These are phyloP conservation scores for Dioszegia crocea DNA, from an alignment of 768 basidiomycete species.

Conservation along the genomic window DNA sequence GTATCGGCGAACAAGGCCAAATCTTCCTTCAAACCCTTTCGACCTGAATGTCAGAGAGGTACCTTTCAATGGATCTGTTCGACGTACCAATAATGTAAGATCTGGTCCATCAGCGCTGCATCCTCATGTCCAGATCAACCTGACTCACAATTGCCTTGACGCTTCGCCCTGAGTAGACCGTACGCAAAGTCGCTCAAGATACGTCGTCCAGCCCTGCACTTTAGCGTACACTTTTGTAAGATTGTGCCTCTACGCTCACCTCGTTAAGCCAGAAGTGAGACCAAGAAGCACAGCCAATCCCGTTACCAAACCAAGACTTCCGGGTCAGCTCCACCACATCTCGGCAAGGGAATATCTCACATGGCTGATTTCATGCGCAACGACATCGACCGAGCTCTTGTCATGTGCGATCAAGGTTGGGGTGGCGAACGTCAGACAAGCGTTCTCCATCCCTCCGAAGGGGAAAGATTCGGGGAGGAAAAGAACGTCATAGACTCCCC, in stretches of 20 bases:
- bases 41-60: conserved; percentile 51
- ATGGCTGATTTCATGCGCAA: conserved; percentile 67
- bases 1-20: conserved; percentile 59
- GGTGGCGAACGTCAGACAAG: conserved; percentile 80
- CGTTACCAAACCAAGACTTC: conserved; percentile 94
- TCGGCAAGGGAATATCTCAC: conserved; percentile 10
- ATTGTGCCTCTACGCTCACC: conserved; percentile 9
- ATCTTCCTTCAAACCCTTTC: conserved; percentile 67
- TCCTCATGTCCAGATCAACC: conserved; percentile 56
- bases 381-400: conserved; percentile 76
- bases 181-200: conserved; percentile 68
- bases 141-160: conserved; percentile 8
- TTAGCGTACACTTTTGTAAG: not conserved
- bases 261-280: conserved; percentile 52
- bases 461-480: conserved; percentile 89
- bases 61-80: conserved; percentile 52
- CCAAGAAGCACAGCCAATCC: conserved; percentile 50
- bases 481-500: conserved; percentile 82
- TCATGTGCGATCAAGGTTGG: conserved; percentile 87
- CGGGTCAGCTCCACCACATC: conserved; percentile 27
- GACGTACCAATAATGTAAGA: conserved; percentile 51
- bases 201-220: conserved; percentile 77
- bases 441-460: conserved; percentile 63
- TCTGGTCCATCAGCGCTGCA: conserved; percentile 74
- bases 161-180: conserved; percentile 1